Base-by-base conservation (phyloP, 441 rosid genomes). In the Gossypium schwendimanii region DNA sequence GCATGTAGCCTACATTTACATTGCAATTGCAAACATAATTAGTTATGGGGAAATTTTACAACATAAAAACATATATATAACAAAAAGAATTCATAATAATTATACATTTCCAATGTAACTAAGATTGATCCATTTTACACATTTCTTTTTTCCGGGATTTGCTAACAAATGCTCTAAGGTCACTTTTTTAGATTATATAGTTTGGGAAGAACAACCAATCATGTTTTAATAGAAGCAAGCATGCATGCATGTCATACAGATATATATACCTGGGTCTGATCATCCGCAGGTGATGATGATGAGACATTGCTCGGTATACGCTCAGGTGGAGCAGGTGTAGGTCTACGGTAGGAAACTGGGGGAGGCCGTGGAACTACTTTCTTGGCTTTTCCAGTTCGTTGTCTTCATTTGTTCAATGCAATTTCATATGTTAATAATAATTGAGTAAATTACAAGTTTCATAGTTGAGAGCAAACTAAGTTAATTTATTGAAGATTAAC, bases 351-450 rank as follows among this genome's bases (percentile, higher is more conserved):
- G 4, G 85, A 79, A 55, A 79, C 70, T n/a, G 92, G 96, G 57
- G 97, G 90, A 83, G 96, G 91, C 9, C 94, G 84, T 6, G 94
- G 84, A 70, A 69, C 78, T 28, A 84, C 69, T 74, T 83, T 84
- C 84, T 79, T 89, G 3, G 87, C 87, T 75, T 28, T 70, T 50
- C 87, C 88, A 5, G 86, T 84, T 2, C 50, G 59, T 1, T 81
- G 78, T 59, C 97, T 92, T 55, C 2, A 55, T 55, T 69, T 72
- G 33, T 65, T 36, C 59, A 23, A 58, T 58, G 55, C 55, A 41
- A 58, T 20, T 20, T 4, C n/a, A 55, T 18, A 55, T 47, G 33
- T 31, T 31, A 18, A 17, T 52, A 52, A 52, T 15, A 4, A 18
- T 11, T 0, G 72, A 12, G 31, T 54, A 1, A 31, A 15, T 28